Evolutionary conservation across 108 stramenopile genomes (phyloP), one percentile per base, ranked within the genome.

Genomic region (Bacterosira constricta): DNA sequence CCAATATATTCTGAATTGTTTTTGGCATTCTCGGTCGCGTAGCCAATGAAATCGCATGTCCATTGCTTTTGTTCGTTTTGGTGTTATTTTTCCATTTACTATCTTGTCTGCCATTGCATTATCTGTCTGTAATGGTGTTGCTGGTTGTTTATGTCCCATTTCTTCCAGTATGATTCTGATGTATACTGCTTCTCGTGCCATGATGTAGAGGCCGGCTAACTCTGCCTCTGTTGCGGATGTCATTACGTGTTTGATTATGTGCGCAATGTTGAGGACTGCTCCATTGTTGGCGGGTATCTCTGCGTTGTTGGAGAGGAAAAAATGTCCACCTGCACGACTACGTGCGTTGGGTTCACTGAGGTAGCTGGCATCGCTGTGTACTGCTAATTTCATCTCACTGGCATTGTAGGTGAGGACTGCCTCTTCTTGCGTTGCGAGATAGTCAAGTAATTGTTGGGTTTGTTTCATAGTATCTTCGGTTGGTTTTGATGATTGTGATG

Each of bases 401-500:
- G 63, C 56, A 13, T 55, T 30, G 61, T 73, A 81, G 1, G 69
- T 50, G 18, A 85, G 27, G 8, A 50, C 72, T 61, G 80, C 80
- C 32, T 79, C 51, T 15, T 79, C 79, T 46, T 85, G 65, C 21
- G 84, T 64, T 27, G 84, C 78, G 1, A 61, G 47, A 49, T 84
- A 84, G 44, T 84, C 63, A 0, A 84, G 69, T 7, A 84, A 42
- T 36, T 69, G 54, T 31, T 12, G 71, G 71, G 23, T 74, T 57
- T 56, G 32, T n/a, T 39, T 0, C 29, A 65, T 39, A 8, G 52
- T 74, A n/a, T 66, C 39, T 38, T 21, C 37, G 5, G 71, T 66
- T n/a, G 71, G 10, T 81, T 30, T 12, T 71, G 75, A 17, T 42
- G 27, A n/a, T n/a, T n/a, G n/a, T n/a, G n/a, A n/a, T n/a, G n/a